Conservation (phyloP, 148 eudicot genomes). For the Vaccinium corymbosum region DNA sequence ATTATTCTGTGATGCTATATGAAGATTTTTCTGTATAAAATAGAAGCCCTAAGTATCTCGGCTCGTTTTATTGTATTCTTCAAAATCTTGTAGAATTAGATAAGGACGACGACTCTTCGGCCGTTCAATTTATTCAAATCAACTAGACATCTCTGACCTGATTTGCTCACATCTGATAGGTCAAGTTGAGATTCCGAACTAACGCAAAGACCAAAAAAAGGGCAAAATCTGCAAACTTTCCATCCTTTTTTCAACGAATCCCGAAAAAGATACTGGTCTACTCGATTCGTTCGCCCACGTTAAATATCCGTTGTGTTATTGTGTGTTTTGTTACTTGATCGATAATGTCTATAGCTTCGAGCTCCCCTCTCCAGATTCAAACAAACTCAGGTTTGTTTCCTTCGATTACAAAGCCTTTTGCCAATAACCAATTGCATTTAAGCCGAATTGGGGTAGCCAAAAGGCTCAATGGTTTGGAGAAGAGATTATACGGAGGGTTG, state of each 20-base stretch:
- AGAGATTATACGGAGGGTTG: conserved; percentile 29
- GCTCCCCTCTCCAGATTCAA: conserved; percentile 34
- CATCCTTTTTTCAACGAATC: background rate
- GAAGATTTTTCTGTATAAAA: no score
- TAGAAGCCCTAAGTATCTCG: no score
- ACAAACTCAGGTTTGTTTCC: conserved; percentile 16
- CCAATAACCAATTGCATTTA: conserved; percentile 25
- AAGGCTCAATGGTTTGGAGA: conserved; percentile 18
- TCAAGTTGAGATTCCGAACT: background rate
- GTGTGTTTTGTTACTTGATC: background rate
- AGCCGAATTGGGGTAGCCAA: background rate
- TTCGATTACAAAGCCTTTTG: conserved; percentile 15
- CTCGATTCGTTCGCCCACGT: background rate
- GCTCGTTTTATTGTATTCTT: no score
- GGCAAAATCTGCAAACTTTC: background rate
- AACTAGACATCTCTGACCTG: background rate
- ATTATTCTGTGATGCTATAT: no score
- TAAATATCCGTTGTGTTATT: background rate
- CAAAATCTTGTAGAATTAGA: no score
- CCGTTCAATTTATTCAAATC: background rate
- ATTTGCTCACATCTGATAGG: background rate
- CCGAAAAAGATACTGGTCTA: background rate
- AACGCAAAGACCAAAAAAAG: background rate
- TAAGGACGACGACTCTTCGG: no score
- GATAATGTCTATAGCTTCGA: conserved; percentile 46